Conservation (phyloP, 129 eudicot species). For the Daucus carota region DNA sequence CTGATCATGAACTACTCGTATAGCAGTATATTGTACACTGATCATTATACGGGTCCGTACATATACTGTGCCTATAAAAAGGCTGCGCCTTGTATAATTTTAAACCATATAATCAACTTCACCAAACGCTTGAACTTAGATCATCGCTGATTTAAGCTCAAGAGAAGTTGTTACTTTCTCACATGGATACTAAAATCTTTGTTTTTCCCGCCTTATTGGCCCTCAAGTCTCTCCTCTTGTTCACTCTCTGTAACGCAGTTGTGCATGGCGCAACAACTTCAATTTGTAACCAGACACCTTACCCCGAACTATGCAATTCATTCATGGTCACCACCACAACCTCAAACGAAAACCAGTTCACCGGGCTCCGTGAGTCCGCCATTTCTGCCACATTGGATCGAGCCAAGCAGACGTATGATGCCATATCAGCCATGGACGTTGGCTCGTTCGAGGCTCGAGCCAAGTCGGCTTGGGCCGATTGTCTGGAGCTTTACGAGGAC, state of each 20-base stretch:
- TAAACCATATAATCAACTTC: neutral
- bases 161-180: neutral
- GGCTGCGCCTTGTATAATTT: neutral
- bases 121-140: neutral
- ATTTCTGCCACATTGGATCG: conserved; percentile 37
- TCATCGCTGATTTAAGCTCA: neutral
- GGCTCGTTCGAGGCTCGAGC: conserved; percentile 35
- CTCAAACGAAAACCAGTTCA: conserved; percentile 13
- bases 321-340: conserved; percentile 21
- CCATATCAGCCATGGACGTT: conserved; percentile 39
- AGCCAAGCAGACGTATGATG: conserved; percentile 40
- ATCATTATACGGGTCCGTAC: neutral
- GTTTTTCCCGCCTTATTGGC: conserved; percentile 17
- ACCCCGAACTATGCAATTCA: conserved; percentile 58
- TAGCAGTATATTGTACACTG: neutral
- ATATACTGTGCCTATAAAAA: neutral
- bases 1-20: neutral
- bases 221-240: conserved; percentile 16
- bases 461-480: conserved; percentile 54
- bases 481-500: conserved; percentile 62
- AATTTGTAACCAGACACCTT: conserved; percentile 45
- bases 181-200: conserved; percentile 29
- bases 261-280: conserved; percentile 36
- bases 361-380: conserved; percentile 27
- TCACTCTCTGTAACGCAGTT: conserved; percentile 11